phyloP scores from a whole-genome alignment of 805 yeast species.

The Brettanomyces bruxellensis region DNA sequence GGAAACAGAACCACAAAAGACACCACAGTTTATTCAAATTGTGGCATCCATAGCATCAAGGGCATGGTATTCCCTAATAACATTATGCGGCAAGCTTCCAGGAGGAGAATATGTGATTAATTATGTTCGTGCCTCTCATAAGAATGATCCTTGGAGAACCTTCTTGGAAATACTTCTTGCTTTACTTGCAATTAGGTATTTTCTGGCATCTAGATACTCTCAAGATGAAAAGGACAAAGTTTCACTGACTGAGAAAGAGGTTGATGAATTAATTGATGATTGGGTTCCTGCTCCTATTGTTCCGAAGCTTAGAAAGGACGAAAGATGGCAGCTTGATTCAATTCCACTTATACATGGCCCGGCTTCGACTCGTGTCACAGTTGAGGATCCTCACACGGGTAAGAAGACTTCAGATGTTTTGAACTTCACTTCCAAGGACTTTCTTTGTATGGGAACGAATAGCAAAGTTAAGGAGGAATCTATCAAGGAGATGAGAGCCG shows the following conservation, averaged over 20 bases:
- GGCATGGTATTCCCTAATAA: slow-evolving; percentile 18
- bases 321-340: slow-evolving; percentile 52
- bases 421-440: slow-evolving; percentile 68
- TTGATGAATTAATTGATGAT: slow-evolving; percentile 76
- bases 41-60: slow-evolving; percentile 19
- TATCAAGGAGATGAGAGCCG: slow-evolving; percentile 45
- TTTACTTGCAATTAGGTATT: slow-evolving; percentile 77
- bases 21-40: slow-evolving; percentile 6
- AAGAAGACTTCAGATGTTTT: slow-evolving; percentile 29
- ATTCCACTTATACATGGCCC: slow-evolving; percentile 58
- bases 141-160: slow-evolving; percentile 89
- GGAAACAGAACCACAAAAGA: no score
- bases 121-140: slow-evolving; percentile 79
- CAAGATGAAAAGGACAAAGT: slow-evolving; percentile 67
- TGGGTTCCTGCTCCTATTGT: slow-evolving; percentile 91
- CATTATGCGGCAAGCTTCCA: slow-evolving; percentile 28
- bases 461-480: slow-evolving; percentile 43
- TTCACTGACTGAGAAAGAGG: slow-evolving; percentile 48
- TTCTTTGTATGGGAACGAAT: slow-evolving; percentile 50
- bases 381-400: slow-evolving; percentile 22
- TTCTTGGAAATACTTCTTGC: slow-evolving; percentile 68
- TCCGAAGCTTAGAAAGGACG: slow-evolving; percentile 39
- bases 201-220: slow-evolving; percentile 67
- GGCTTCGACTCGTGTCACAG: slow-evolving; percentile 24
- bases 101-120: slow-evolving; percentile 53